phyloP scores from a whole-genome alignment of 805 yeast genomes.

The Saccharomycopsis sp. region DNA sequence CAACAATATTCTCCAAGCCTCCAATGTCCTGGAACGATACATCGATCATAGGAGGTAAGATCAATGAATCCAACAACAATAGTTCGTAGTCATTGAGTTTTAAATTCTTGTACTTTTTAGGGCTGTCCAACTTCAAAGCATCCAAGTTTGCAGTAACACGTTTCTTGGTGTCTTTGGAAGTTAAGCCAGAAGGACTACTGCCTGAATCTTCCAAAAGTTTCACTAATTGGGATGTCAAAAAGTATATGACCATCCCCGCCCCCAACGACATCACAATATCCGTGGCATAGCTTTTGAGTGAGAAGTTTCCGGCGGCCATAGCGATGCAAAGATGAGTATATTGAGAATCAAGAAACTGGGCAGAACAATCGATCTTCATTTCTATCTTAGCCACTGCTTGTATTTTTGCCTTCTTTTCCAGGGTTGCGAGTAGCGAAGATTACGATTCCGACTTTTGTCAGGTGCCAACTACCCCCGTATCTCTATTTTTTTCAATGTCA shows the following conservation, averaged over 20 bases:
- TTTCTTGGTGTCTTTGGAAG: conserved; percentile 51
- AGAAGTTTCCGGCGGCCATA: conserved; percentile 27
- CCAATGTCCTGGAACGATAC: conserved; percentile 79
- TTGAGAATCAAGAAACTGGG: neutral
- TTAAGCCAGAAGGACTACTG: conserved; percentile 36
- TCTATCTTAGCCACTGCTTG: no score
- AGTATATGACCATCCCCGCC: conserved; percentile 64
- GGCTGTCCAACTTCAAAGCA: conserved; percentile 49
- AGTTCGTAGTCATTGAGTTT: conserved; percentile 66
- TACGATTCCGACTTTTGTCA: no score
- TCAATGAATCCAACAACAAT: conserved; percentile 64
- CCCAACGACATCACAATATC: conserved; percentile 46
- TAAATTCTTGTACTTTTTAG: conserved; percentile 38
- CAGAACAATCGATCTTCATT: no score
- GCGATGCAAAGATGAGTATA: no score
- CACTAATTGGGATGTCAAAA: conserved; percentile 40
- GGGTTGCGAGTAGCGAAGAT: no score
- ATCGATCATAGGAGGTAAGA: conserved; percentile 75
- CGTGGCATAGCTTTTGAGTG: conserved; percentile 30
- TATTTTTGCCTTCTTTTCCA: no score
- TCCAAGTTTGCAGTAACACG: conserved; percentile 50
- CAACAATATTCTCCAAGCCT: conserved; percentile 74
- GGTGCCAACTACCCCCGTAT: no score
- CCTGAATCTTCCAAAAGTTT: conserved; percentile 18
- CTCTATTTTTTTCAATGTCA: no score